phyloP scores from a whole-genome alignment of 1,139 yeast genomes.

The Saccharomyces hybrid region DNA sequence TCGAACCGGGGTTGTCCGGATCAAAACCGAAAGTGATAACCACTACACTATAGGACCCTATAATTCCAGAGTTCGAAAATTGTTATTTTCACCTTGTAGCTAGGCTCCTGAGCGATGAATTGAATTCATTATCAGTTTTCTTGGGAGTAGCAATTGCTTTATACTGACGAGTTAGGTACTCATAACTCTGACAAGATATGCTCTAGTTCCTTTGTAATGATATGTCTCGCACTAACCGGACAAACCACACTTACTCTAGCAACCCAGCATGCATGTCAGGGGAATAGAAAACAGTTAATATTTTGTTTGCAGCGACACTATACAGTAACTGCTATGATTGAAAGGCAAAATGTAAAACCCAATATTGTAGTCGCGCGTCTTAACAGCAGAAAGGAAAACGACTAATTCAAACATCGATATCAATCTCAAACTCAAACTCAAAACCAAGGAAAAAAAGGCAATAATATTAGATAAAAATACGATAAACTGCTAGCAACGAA shows the following conservation, averaged over 20 bases:
- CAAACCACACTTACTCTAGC: neutral
- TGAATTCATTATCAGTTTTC: neutral
- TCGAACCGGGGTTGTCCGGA: conserved; percentile 93
- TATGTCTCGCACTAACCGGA: neutral
- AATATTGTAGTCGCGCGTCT: neutral
- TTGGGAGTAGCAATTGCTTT: neutral
- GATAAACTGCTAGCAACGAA: neutral
- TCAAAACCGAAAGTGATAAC: conserved; percentile 62
- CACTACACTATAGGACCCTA: conserved; percentile 46
- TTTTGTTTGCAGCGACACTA: neutral
- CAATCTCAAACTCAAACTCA: neutral
- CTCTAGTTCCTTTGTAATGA: neutral
- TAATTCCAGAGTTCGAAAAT: neutral
- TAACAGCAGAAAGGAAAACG: neutral
- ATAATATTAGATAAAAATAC: neutral
- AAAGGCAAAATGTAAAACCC: neutral
- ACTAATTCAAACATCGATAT: neutral
- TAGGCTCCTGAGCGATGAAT: neutral
- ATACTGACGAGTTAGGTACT: neutral
- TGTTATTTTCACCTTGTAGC: neutral
- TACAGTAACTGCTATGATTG: neutral
- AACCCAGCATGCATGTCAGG: neutral
- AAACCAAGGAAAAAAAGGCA: neutral
- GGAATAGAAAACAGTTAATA: neutral
- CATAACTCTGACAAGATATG: neutral